Conservation (phyloP, 768 basidiomycete species). For the Podaxis pistillaris region DNA sequence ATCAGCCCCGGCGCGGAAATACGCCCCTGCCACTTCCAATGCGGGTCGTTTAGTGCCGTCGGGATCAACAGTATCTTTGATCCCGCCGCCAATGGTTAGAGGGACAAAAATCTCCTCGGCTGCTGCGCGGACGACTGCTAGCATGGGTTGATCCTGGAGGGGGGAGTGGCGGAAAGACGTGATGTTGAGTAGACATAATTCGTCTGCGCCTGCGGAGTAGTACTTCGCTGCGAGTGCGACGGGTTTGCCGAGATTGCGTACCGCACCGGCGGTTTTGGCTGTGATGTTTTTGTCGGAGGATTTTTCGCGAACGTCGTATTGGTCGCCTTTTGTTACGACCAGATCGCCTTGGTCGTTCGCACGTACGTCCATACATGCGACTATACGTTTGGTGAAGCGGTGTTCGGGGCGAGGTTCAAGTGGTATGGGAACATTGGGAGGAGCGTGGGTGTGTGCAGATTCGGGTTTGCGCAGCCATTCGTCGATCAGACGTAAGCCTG, state of each 20-base stretch:
- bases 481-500: conserved; percentile 78
- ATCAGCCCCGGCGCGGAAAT: conserved; percentile 97
- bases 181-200: conserved; percentile 97
- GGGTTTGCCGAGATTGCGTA: conserved; percentile 97
- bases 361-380: conserved; percentile 97
- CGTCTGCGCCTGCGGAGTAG: conserved; percentile 88
- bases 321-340: conserved; percentile 98
- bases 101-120: conserved; percentile 93
- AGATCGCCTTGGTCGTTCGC: conserved; percentile 95
- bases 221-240: conserved; percentile 88
- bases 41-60: conserved; percentile 87
- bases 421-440: conserved; percentile 30
- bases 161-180: conserved; percentile 98
- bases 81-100: conserved; percentile 97
- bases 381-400: conserved; percentile 87
- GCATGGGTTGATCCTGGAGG: conserved; percentile 95
- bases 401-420: conserved; percentile 48
- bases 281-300: conserved; percentile 21
- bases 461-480: conserved; percentile 72
- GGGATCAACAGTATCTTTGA: conserved; percentile 93
- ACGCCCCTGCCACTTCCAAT: conserved; percentile 91
- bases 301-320: conserved; percentile 96
- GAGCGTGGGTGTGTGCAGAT: conserved; percentile 32
- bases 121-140: conserved; percentile 88
- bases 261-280: conserved; percentile 62